Percentiles rank a stretch among this genome's conserved stretches.
Conservation (phyloP, 169 alveolate genomes). For the Plasmodium inui region DNA sequence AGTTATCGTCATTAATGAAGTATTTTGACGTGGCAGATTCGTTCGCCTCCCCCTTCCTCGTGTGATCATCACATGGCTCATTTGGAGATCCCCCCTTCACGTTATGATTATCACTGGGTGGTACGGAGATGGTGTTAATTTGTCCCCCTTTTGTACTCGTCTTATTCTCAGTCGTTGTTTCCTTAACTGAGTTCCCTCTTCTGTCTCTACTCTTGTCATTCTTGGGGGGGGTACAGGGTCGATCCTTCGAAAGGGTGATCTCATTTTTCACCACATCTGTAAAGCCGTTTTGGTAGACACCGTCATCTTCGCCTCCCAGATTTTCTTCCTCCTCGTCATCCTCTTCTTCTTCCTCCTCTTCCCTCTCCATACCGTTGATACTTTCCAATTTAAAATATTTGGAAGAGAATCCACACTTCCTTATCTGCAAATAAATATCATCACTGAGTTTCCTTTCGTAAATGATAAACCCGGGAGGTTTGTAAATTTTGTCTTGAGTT, state of each 20-base stretch:
- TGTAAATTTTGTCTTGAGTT: neutral
- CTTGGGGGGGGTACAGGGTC: neutral
- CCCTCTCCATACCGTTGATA: neutral
- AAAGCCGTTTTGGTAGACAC: neutral
- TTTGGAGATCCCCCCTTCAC: neutral
- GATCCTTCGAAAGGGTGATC: neutral
- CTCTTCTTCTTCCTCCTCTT: neutral
- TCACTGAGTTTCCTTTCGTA: constrained; percentile 58
- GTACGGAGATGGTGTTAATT: neutral
- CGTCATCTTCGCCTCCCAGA: neutral
- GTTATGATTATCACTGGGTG: neutral
- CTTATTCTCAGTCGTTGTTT: neutral
- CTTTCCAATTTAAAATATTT: constrained; percentile 28
- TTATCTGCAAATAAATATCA: constrained; percentile 55
- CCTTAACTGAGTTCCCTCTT: neutral
- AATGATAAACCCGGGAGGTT: constrained; percentile 70
- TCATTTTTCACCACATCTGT: neutral
- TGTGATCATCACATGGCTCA: neutral
- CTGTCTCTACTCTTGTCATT: neutral
- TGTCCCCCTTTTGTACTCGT: neutral
- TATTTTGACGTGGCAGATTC: neutral
- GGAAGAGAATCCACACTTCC: constrained; percentile 70
- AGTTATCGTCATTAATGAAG: neutral
- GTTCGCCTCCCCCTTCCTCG: neutral
- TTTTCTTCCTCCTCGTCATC: neutral